Evolutionary conservation across 2,329 filamentous ascomycete species (phyloP), one percentile per base, ranked within the genome.

Genomic region (Didymella sp.): DNA sequence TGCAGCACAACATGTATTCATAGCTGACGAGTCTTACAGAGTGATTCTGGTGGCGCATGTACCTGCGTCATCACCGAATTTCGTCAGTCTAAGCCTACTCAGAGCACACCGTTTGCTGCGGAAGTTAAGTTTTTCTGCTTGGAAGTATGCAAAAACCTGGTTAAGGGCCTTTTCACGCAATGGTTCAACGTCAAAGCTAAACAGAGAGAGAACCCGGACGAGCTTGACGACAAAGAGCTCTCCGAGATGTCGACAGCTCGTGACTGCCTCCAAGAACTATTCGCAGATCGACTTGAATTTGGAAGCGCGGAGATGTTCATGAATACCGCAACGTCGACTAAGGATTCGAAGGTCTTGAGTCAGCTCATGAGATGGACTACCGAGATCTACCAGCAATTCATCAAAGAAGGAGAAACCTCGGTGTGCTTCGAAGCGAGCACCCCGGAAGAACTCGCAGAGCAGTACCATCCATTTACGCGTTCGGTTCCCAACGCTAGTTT

Each of bases 401-500:
- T 31, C 30, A 31, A 31, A 11, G 30, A 31, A 4, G 30, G 30
- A 15, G 13, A 31, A 4, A 15, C 8, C 13, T 31, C 30, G 30
- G 30, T 31, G 6, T 13, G 12, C 13, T 31, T 31, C 30, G 30
- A 31, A 13, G 30, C 30, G 3, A 31, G 30, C 12, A 31, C 30
- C 30, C 30, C 30, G 12, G 30, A 31, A 11, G 30, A 31, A 13
- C 30, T 31, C 30, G 12, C 30, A 4, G 30, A 31, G 12, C 30
- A 31, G 30, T 31, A 31, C 30, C 57, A 55, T 2, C 62, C 63
- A 2, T 71, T 68, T 17, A 64, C 42, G 25, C 21, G 50, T 43
- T 21, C 33, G 35, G 19, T 51, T 24, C 21, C 25, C 0, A 22
- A 62, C 27, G 52, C 62, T 1, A 49, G 22, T 6, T 65, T 63